A percentile compares a stretch with the other conserved stretches of the same genome.
phyloP scores from a whole-genome alignment of 2,329 filamentous ascomycete species.

The Aspergillus ustus region DNA sequence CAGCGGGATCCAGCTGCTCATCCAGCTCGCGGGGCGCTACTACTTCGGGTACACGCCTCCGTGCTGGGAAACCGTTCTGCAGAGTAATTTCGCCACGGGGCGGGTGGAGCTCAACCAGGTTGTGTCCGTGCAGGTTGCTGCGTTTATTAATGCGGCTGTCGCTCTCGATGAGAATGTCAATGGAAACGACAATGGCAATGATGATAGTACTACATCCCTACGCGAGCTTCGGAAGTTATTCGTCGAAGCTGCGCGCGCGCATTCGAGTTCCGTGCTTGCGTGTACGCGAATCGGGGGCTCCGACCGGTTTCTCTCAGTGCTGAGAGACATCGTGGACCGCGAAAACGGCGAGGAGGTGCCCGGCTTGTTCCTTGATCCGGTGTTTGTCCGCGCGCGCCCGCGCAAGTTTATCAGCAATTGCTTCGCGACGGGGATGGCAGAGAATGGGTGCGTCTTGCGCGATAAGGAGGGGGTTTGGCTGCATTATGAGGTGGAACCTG shows the following conservation, averaged over 20 bases:
- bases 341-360: background rate
- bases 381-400: background rate
- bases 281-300: background rate
- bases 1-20: constrained; percentile 1
- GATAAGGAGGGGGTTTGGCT: constrained; percentile 6
- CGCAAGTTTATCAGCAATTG: constrained; percentile 4
- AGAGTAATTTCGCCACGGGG: background rate
- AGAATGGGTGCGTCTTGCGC: constrained; percentile 4
- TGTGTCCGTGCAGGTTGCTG: background rate
- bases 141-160: background rate
- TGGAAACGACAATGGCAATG: background rate
- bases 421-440: constrained; percentile 8
- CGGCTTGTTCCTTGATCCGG: background rate
- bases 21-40: constrained; percentile 2
- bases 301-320: background rate
- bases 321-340: background rate
- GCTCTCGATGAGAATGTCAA: background rate
- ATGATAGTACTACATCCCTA: background rate
- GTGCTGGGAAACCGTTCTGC: constrained; percentile 11
- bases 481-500: constrained; percentile 1
- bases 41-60: background rate
- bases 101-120: constrained; percentile 14
- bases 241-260: constrained; percentile 1
- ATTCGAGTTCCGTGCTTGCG: background rate
- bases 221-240: background rate